Evolutionary conservation across 805 yeast genomes (phyloP), one percentile per base, ranked within the genome.

Genomic region (Barnettozyma populi): DNA sequence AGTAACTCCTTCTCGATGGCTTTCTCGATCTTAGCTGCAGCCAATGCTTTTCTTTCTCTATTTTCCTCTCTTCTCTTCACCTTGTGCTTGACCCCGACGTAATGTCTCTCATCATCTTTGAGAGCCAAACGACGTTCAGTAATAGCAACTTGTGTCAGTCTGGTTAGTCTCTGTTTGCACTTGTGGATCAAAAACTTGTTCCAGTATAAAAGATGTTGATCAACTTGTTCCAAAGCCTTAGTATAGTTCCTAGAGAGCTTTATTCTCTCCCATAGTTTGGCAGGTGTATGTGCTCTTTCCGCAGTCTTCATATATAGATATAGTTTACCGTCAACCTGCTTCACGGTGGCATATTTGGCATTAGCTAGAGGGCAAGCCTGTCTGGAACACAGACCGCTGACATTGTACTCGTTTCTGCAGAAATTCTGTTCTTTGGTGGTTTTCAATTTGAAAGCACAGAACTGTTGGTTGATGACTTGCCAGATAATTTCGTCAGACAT

Each of bases 311-410:
- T 94, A 69, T 94, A 94, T 32, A 88, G 70, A 60, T 87, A 88
- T 42, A 89, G 69, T 63, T 79, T 79, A 7, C 96, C 96, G 55
- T 85, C 88, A 25, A 85, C 75, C 56, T 79, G 82, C 62, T 87
- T 84, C 40, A 88, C 87, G 1, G 96, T 88, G 29, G 96, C 96
- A 68, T 88, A 88, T 60, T 86, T 79, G 16, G 95, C 87, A 65
- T 89, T 94, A 23, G 99, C 99, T 51, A 94, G 72, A 2, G 99
- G 99, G 66, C 99, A 94, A 5, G 97, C 86, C 64, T 84, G 90
- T 61, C 99, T 80, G 47, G 83, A 79, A 67, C 99, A 94, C 47
- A 94, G 75, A 52, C 99, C 99, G 54, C 89, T 80, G 43, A 92
- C 98, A 65, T 94, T 94, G 70, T 88, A 90, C 66, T 94, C 98